These are phyloP conservation scores for Arabis alpina DNA, from an alignment of 345 rosid species.

Conservation along the genomic window DNA sequence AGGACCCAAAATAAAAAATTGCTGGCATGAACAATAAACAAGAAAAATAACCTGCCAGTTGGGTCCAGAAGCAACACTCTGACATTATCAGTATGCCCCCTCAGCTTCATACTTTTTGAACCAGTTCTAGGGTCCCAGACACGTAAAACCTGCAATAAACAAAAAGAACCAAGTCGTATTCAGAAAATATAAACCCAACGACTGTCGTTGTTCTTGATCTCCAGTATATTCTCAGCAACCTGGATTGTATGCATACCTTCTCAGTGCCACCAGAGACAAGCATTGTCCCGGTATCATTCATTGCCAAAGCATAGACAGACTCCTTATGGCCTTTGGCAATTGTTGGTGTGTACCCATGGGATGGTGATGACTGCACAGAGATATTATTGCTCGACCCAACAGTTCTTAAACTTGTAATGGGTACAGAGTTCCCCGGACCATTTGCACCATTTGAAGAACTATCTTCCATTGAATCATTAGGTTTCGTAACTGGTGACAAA, in stretches of 20 bases:
- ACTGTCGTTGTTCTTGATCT: constrained; percentile 1
- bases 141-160: constrained; percentile 78
- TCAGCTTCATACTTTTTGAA: constrained; percentile 91
- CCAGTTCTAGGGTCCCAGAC: constrained; percentile 99
- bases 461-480: constrained; percentile 74
- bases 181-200: constrained; percentile 21
- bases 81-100: constrained; percentile 96
- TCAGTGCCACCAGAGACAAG: constrained; percentile 99
- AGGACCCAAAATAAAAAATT: constrained; percentile 10
- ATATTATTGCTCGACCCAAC: constrained; percentile 86
- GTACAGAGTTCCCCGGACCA: constrained; percentile 62
- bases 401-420: constrained; percentile 74
- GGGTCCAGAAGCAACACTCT: constrained; percentile 91
- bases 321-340: constrained; percentile 99
- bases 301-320: constrained; percentile 97
- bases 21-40: neutral
- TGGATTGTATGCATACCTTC: constrained; percentile 60
- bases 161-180: constrained; percentile 19
- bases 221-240: constrained; percentile 15
- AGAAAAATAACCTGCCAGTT: constrained; percentile 76
- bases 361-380: constrained; percentile 64
- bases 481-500: constrained; percentile 70
- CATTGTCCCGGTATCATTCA: constrained; percentile 86
- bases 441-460: constrained; percentile 68
- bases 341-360: constrained; percentile 79